A percentile compares a stretch with the other conserved stretches of the same genome.
These are phyloP conservation scores for Candida piceae DNA, from an alignment of 805 yeast genomes.

Conservation along the genomic window DNA sequence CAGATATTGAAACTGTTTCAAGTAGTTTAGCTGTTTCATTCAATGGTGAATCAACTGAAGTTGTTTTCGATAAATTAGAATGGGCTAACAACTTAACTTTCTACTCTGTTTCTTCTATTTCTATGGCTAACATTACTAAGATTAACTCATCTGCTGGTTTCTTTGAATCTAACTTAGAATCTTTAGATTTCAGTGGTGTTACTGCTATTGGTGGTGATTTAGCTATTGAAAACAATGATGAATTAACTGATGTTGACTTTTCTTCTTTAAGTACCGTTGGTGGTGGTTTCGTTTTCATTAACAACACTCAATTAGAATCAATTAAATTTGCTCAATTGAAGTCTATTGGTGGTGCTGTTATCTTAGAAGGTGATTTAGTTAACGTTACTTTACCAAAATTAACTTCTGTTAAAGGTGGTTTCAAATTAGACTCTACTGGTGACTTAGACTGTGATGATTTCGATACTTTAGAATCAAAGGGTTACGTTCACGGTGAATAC, in stretches of 20 bases:
- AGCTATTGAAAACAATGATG: constrained; percentile 66
- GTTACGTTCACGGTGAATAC: constrained; percentile 91
- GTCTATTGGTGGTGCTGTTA: constrained; percentile 85
- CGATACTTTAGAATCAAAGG: constrained; percentile 64
- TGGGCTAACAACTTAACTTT: constrained; percentile 88
- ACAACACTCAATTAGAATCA: constrained; percentile 67
- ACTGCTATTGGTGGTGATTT: constrained; percentile 74
- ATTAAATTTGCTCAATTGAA: constrained; percentile 67
- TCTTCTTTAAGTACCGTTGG: constrained; percentile 67
- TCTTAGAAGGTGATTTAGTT: constrained; percentile 73
- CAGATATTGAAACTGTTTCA: constrained; percentile 70
- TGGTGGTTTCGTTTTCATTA: constrained; percentile 89
- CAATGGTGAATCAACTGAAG: constrained; percentile 76
- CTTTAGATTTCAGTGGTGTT: constrained; percentile 51
- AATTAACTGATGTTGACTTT: constrained; percentile 65
- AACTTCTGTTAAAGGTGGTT: constrained; percentile 87
- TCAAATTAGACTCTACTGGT: constrained; percentile 67
- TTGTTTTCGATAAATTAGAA: constrained; percentile 60
- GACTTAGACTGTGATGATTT: constrained; percentile 79
- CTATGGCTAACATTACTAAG: constrained; percentile 59
- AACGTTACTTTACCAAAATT: constrained; percentile 72
- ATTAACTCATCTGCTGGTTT: constrained; percentile 83
- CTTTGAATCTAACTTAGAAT: constrained; percentile 62
- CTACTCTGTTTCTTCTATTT: constrained; percentile 71
- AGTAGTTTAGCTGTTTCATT: constrained; percentile 72